phyloP scores from a whole-genome alignment of 2,329 filamentous ascomycete genomes.

The Raffaelea deltoideospora region DNA sequence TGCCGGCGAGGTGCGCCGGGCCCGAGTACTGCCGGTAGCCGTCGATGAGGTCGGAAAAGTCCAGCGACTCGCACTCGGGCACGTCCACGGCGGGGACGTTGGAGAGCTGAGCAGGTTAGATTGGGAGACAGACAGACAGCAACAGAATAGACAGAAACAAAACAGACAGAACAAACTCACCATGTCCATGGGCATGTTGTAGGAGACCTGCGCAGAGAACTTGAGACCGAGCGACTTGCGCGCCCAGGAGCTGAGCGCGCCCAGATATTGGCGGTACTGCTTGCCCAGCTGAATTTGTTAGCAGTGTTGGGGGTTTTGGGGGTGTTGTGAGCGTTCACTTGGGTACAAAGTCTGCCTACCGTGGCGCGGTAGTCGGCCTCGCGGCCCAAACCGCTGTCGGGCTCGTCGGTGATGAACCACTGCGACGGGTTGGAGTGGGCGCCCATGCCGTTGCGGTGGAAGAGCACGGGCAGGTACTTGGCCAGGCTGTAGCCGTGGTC shows the following conservation, averaged over 20 bases:
- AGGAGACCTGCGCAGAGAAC: constrained; percentile 22
- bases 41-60: constrained; percentile 21
- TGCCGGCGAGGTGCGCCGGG: constrained; percentile 21
- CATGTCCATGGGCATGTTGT: constrained; percentile 27
- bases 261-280: constrained; percentile 14
- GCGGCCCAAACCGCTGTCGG: constrained; percentile 4
- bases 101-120: constrained; percentile 9
- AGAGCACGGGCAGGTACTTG: constrained; percentile 18
- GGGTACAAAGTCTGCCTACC: constrained; percentile 5
- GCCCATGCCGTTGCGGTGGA: constrained; percentile 4
- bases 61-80: constrained; percentile 24
- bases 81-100: constrained; percentile 21
- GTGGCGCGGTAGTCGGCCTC: constrained; percentile 6
- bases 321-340: neutral
- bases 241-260: constrained; percentile 16
- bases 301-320: no score
- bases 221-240: constrained; percentile 17
- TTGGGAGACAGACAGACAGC: no score
- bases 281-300: neutral
- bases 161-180: no score
- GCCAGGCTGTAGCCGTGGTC: constrained; percentile 18
- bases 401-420: constrained; percentile 3
- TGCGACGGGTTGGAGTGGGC: neutral
- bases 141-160: no score
- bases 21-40: constrained; percentile 23